These are phyloP conservation scores for Symbiodinium pilosum DNA, from an alignment of 73 alveolate genomes.

Conservation along the genomic window DNA sequence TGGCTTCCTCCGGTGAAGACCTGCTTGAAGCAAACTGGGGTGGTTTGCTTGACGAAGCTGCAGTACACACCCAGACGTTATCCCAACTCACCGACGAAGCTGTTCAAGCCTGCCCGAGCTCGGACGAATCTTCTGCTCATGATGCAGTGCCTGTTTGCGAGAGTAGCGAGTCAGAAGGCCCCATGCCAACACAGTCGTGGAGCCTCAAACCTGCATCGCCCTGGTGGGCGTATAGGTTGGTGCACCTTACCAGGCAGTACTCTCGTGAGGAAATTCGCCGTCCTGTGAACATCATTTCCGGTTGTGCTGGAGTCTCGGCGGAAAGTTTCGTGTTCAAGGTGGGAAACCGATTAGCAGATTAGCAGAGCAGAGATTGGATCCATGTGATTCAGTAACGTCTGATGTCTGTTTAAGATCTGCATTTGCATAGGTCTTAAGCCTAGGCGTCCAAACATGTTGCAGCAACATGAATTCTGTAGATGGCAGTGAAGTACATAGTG, in stretches of 20 bases:
- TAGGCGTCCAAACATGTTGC: background rate
- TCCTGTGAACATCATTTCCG: conserved; percentile 7
- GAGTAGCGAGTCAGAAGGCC: background rate
- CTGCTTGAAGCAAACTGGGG: background rate
- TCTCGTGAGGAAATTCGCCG: background rate
- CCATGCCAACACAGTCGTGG: background rate
- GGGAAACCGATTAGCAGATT: background rate
- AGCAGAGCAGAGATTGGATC: background rate
- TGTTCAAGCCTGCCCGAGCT: background rate
- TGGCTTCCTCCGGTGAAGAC: background rate
- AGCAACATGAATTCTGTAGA: background rate
- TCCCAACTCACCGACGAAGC: background rate
- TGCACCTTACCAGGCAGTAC: background rate
- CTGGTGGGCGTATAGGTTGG: background rate
- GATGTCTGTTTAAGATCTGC: no score
- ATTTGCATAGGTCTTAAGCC: background rate
- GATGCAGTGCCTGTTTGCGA: background rate
- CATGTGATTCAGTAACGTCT: no score
- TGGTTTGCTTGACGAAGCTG: background rate
- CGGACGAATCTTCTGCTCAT: background rate
- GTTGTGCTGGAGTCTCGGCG: conserved; percentile 29
- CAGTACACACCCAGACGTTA: background rate
- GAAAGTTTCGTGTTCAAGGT: conserved; percentile 36
- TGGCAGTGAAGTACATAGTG: no score
- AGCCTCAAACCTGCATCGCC: background rate